phyloP scores from a whole-genome alignment of 805 yeast species.

The Suhomyces sp. region DNA sequence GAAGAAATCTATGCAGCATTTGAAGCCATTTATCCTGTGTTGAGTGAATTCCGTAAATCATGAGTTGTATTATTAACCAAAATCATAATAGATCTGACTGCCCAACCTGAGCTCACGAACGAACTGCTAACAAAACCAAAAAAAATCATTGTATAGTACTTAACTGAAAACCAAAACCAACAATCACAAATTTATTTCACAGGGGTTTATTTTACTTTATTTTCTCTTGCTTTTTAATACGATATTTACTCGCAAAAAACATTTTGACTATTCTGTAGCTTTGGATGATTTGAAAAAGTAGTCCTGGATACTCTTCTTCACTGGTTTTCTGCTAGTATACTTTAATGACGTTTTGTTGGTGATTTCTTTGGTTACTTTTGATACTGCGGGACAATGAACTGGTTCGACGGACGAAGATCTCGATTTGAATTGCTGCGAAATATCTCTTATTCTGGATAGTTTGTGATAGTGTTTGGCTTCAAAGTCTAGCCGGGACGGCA shows the following conservation, averaged over 20 bases:
- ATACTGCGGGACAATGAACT: background rate
- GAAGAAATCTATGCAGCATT: conserved; percentile 98
- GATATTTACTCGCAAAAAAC: background rate
- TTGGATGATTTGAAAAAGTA: background rate
- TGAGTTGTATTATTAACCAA: conserved; percentile 18
- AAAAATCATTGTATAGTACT: conserved; percentile 1
- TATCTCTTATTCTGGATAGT: conserved; percentile 28
- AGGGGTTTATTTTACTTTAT: background rate
- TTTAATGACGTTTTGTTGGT: background rate
- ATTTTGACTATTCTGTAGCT: background rate
- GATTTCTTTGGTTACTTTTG: background rate
- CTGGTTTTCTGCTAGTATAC: conserved; percentile 14
- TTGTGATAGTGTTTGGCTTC: conserved; percentile 21
- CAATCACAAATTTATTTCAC: conserved; percentile 4
- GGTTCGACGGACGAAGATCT: background rate
- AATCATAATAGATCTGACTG: background rate
- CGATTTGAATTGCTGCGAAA: conserved; percentile 27
- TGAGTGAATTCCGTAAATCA: conserved; percentile 93
- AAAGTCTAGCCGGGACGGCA: conserved; percentile 10
- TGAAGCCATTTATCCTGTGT: conserved; percentile 96
- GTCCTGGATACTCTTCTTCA: background rate
- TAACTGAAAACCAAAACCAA: background rate
- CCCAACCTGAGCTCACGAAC: background rate
- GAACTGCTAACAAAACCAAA: background rate
- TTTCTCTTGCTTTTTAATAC: background rate